Evolutionary conservation across 2,329 filamentous ascomycete genomes (phyloP).

Genomic region (Talaromyces sp.): DNA sequence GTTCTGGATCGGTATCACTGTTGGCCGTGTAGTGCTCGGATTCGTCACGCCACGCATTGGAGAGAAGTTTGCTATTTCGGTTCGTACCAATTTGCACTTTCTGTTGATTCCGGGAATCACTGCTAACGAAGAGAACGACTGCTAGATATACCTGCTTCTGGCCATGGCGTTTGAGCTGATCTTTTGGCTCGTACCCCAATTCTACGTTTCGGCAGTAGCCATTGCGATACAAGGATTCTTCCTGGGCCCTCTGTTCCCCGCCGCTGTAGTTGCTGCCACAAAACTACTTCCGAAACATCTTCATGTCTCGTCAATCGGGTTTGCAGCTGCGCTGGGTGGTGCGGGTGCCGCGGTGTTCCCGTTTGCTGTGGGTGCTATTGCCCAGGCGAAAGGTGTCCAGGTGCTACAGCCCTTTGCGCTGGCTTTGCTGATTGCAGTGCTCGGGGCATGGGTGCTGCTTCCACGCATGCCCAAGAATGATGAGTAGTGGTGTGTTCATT

Average conservation of each 20-base stretch:
- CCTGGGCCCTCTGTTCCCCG: slow-evolving; percentile 73
- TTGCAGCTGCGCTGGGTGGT: slow-evolving; percentile 72
- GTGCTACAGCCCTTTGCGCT: slow-evolving; percentile 58
- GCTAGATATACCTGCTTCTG: slow-evolving; percentile 55
- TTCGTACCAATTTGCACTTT: slow-evolving; percentile 12
- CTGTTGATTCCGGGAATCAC: not conserved
- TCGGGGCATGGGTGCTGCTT: slow-evolving; percentile 45
- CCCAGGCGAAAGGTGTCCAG: slow-evolving; percentile 53
- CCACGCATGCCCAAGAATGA: slow-evolving; percentile 16
- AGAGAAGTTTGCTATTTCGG: slow-evolving; percentile 60
- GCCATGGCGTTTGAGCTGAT: slow-evolving; percentile 63
- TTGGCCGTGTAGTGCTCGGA: slow-evolving; percentile 66
- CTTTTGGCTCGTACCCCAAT: slow-evolving; percentile 76
- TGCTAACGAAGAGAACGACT: not conserved
- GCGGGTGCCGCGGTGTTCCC: slow-evolving; percentile 54
- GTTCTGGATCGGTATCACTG: slow-evolving; percentile 78
- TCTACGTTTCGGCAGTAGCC: slow-evolving; percentile 67
- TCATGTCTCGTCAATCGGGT: slow-evolving; percentile 76
- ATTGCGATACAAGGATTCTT: slow-evolving; percentile 73
- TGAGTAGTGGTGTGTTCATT: not conserved
- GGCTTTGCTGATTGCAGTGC: slow-evolving; percentile 47
- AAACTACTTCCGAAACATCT: slow-evolving; percentile 68
- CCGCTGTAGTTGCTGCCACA: slow-evolving; percentile 66
- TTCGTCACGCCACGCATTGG: slow-evolving; percentile 67
- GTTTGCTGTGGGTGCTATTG: slow-evolving; percentile 43